Percentiles rank a stretch among this genome's conserved stretches.
Conservation (phyloP, 129 eudicot species). For the Pulicaria dysenterica region DNA sequence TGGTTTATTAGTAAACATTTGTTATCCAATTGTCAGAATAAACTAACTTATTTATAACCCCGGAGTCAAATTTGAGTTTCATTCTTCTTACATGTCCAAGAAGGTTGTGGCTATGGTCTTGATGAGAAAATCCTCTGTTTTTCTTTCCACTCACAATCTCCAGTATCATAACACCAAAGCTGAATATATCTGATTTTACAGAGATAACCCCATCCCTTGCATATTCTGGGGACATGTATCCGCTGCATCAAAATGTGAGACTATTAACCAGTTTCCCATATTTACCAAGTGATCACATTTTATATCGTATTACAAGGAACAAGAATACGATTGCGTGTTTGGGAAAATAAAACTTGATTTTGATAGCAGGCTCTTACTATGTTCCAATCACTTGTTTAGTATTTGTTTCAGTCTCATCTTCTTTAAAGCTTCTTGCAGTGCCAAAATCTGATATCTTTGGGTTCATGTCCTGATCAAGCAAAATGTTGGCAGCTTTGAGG, state of each 20-base stretch:
- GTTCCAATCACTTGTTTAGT: slow-evolving; percentile 49
- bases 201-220: slow-evolving; percentile 28
- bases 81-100: slow-evolving; percentile 31
- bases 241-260: neutral
- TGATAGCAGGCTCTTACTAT: slow-evolving; percentile 44
- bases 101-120: slow-evolving; percentile 28
- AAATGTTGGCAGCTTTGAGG: slow-evolving; percentile 54
- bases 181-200: slow-evolving; percentile 29
- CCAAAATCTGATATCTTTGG: slow-evolving; percentile 58
- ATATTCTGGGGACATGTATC: slow-evolving; percentile 33
- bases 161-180: slow-evolving; percentile 31
- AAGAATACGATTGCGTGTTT: too few relatives aligned
- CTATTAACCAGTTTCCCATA: too few relatives aligned
- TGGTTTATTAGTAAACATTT: neutral
- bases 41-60: neutral
- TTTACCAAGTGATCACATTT: too few relatives aligned
- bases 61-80: neutral
- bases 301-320: too few relatives aligned
- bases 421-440: slow-evolving; percentile 45
- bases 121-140: slow-evolving; percentile 32
- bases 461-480: slow-evolving; percentile 43
- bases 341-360: slow-evolving; percentile 31
- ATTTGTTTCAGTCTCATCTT: slow-evolving; percentile 36
- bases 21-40: neutral
- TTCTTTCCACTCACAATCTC: slow-evolving; percentile 31